Conservation (phyloP, 306 rosid species). For the Ormosia semicastrata region DNA sequence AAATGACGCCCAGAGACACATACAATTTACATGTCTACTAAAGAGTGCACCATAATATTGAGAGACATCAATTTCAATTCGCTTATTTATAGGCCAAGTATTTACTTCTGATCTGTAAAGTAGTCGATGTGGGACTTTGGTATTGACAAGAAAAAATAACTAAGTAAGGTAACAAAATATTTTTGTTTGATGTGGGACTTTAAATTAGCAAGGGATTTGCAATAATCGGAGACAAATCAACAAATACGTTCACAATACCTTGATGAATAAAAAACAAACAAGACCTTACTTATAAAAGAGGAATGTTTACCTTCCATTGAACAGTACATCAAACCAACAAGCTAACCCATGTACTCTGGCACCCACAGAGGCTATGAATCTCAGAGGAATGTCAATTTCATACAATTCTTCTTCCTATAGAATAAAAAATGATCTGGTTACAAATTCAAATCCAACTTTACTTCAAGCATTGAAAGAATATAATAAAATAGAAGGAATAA, state of each 20-base stretch:
- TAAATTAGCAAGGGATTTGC: no score
- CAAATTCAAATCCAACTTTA: background rate
- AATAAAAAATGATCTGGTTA: slow-evolving; percentile 12
- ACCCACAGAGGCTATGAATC: slow-evolving; percentile 74
- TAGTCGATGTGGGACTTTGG: no score
- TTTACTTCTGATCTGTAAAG: no score
- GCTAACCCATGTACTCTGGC: slow-evolving; percentile 96
- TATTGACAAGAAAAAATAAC: no score
- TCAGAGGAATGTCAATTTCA: slow-evolving; percentile 86
- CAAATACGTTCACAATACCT: background rate
- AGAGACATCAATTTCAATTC: no score
- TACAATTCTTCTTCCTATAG: slow-evolving; percentile 83
- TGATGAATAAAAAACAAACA: background rate
- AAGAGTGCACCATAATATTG: no score
- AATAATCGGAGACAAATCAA: background rate
- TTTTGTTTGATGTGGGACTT: no score
- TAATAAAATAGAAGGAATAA: background rate
- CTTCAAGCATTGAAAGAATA: slow-evolving; percentile 4
- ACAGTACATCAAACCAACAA: slow-evolving; percentile 96
- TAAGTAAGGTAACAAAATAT: no score
- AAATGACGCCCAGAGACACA: no score
- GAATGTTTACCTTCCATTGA: slow-evolving; percentile 76
- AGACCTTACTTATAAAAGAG: slow-evolving; percentile 3
- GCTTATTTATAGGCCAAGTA: no score
- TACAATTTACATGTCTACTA: no score